Conservation (phyloP, 257 asterid species). For the Fraxinus quadrangulata region DNA sequence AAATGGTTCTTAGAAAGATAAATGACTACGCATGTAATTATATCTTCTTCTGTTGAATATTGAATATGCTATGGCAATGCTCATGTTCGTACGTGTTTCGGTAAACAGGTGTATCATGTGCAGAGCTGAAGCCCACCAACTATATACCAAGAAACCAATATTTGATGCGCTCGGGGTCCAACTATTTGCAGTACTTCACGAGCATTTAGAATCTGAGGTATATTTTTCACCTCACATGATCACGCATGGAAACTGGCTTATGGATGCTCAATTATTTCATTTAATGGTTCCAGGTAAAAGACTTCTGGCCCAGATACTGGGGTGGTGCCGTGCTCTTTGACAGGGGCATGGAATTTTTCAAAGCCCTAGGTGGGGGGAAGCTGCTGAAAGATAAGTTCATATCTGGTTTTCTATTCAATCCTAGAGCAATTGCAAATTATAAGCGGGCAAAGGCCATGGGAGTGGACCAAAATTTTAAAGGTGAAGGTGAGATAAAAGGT, state of each 20-base stretch:
- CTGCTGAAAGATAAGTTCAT: slow-evolving; percentile 50
- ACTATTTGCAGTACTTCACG: slow-evolving; percentile 45
- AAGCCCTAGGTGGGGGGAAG: slow-evolving; percentile 55
- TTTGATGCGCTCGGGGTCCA: slow-evolving; percentile 53
- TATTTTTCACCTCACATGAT: not conserved
- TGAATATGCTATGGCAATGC: slow-evolving; percentile 1
- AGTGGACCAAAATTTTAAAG: slow-evolving; percentile 48
- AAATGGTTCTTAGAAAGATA: not conserved
- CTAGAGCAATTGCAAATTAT: slow-evolving; percentile 54
- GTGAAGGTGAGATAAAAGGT: slow-evolving; percentile 61
- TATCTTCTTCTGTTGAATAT: not conserved
- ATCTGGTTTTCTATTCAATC: slow-evolving; percentile 47
- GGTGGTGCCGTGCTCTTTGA: slow-evolving; percentile 49
- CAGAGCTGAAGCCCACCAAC: slow-evolving; percentile 61
- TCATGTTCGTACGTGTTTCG: slow-evolving; percentile 6
- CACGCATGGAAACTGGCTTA: not conserved
- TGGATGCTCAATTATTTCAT: not conserved
- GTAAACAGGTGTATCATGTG: slow-evolving; percentile 57
- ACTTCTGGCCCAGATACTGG: slow-evolving; percentile 61
- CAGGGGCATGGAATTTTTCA: slow-evolving; percentile 41
- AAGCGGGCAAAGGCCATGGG: slow-evolving; percentile 49
- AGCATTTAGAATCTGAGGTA: slow-evolving; percentile 53
- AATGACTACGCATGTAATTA: not conserved
- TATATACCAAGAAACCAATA: slow-evolving; percentile 50
- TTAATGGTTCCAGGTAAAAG: slow-evolving; percentile 36